Percentiles rank a stretch among this genome's conserved stretches.
Evolutionary conservation across 768 basidiomycete genomes (phyloP).

Genomic region (Chalciporus pseudorubinellus): DNA sequence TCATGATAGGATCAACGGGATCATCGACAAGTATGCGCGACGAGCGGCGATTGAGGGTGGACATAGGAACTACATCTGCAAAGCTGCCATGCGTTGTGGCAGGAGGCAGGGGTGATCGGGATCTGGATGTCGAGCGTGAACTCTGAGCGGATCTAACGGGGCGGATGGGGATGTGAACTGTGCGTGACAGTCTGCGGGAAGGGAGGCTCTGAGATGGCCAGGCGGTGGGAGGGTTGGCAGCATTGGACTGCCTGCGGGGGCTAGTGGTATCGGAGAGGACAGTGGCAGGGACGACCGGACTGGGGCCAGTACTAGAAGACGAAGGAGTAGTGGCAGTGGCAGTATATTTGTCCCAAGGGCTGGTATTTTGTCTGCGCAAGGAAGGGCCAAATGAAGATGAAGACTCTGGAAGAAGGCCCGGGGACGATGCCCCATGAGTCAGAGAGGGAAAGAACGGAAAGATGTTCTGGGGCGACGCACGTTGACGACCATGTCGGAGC

Average conservation of each 20-base stretch:
- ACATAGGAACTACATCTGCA: conserved; percentile 47
- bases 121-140: conserved; percentile 93
- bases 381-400: conserved; percentile 67
- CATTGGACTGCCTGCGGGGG: conserved; percentile 60
- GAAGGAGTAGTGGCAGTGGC: conserved; percentile 43
- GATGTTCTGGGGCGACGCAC: conserved; percentile 60
- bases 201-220: conserved; percentile 57
- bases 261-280: conserved; percentile 62
- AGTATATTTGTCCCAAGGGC: conserved; percentile 61
- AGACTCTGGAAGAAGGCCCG: conserved; percentile 61
- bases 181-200: conserved; percentile 81
- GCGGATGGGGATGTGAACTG: conserved; percentile 71
- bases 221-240: conserved; percentile 45
- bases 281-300: conserved; percentile 58
- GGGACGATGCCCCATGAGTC: conserved; percentile 54
- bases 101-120: conserved; percentile 86
- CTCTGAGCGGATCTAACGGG: conserved; percentile 72
- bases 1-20: conserved; percentile 86
- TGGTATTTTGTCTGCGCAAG: conserved; percentile 60
- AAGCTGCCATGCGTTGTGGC: conserved; percentile 63
- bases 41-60: conserved; percentile 63
- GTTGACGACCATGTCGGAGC: conserved; percentile 67
- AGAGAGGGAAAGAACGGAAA: conserved; percentile 39
- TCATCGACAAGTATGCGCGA: conserved; percentile 84
- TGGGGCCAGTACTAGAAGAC: conserved; percentile 51